Conservation (phyloP, 129 eudicot species). For the Smallanthus sonchifolius region DNA sequence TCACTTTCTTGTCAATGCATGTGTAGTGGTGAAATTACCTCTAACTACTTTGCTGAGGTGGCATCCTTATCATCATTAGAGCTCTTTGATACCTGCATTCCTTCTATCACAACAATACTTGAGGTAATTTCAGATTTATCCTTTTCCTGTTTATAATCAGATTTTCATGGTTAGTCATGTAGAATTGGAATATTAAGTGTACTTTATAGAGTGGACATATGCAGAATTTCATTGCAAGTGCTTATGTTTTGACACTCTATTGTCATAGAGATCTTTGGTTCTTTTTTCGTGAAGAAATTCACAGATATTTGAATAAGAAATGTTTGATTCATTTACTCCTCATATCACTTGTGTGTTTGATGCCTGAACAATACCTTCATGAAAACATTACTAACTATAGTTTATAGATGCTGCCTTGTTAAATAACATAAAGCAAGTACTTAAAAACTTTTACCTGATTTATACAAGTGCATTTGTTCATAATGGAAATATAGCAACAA, state of each 20-base stretch:
- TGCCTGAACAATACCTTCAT: too few species aligned
- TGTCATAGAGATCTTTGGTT: neutral
- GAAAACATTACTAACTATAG: too few species aligned
- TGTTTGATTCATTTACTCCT: too few species aligned
- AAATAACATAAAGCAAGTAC: too few species aligned
- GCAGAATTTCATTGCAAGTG: neutral
- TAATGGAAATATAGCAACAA: too few species aligned
- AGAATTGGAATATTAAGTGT: neutral
- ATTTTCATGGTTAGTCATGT: neutral
- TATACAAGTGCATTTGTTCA: too few species aligned
- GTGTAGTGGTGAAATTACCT: constrained; percentile 22
- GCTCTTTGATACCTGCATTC: constrained; percentile 42
- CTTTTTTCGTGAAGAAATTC: neutral
- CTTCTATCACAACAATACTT: constrained; percentile 36
- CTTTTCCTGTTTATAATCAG: neutral
- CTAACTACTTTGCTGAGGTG: constrained; percentile 35
- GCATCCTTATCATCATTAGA: constrained; percentile 42
- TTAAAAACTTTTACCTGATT: too few species aligned
- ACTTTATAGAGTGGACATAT: neutral
- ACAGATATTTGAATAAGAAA: too few species aligned
- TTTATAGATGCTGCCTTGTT: too few species aligned
- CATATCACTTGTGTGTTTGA: too few species aligned
- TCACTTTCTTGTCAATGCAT: constrained; percentile 34
- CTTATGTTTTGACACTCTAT: neutral
- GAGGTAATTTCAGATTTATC: constrained; percentile 49